phyloP scores from a whole-genome alignment of 129 eudicot species.

The Dittrichia graveolens region DNA sequence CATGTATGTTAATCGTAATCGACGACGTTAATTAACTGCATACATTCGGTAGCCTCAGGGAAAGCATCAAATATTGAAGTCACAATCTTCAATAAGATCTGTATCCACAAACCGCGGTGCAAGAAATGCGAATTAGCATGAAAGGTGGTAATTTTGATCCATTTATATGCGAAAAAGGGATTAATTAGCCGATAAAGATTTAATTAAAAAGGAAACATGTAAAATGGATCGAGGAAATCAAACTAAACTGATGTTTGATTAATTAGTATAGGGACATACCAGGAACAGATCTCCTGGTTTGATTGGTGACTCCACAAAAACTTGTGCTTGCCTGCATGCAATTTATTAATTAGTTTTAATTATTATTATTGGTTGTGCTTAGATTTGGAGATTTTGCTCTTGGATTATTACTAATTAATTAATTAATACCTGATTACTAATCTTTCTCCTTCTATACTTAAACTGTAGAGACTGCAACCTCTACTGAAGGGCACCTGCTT shows the following conservation, averaged over 20 bases:
- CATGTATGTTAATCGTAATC: too few relatives aligned
- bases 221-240: too few relatives aligned
- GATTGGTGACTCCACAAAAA: slow-evolving; percentile 74
- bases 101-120: neutral
- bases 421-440: slow-evolving; percentile 52
- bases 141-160: neutral
- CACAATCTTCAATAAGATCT: slow-evolving; percentile 61
- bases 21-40: slow-evolving; percentile 17
- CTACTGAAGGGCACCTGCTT: slow-evolving; percentile 77
- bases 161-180: neutral
- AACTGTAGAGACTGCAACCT: slow-evolving; percentile 75
- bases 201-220: too few relatives aligned
- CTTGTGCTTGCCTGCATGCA: slow-evolving; percentile 71
- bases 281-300: slow-evolving; percentile 74
- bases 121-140: neutral
- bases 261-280: slow-evolving; percentile 39
- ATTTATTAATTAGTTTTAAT: neutral
- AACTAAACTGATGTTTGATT: neutral
- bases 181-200: neutral
- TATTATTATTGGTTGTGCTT: neutral
- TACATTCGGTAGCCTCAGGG: slow-evolving; percentile 82
- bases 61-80: slow-evolving; percentile 78
- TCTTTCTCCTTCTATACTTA: slow-evolving; percentile 56
- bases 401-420: neutral
- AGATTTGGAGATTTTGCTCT: neutral